phyloP scores from a whole-genome alignment of 2,329 filamentous ascomycete genomes.

The Hymenoscyphus linearis region DNA sequence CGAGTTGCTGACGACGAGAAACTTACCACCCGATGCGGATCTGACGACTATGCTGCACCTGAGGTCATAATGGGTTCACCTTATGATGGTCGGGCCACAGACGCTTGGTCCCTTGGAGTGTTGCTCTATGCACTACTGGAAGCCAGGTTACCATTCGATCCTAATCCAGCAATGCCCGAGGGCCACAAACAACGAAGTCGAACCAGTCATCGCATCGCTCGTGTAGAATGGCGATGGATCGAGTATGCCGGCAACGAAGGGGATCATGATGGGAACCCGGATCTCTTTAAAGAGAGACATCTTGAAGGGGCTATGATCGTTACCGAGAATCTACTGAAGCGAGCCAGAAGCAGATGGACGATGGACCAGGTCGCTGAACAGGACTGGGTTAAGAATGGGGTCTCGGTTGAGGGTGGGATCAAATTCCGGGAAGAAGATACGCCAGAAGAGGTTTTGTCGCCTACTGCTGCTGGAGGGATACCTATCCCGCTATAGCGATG shows the following conservation, averaged over 20 bases:
- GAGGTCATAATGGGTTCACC: constrained; percentile 93
- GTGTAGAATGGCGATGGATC: constrained; percentile 94
- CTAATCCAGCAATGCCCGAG: constrained; percentile 73
- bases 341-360: constrained; percentile 72
- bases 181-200: constrained; percentile 70
- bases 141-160: constrained; percentile 88
- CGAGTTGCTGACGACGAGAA: constrained; percentile 81
- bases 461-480: constrained; percentile 3
- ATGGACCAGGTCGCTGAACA: constrained; percentile 67
- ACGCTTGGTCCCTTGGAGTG: constrained; percentile 94
- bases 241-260: constrained; percentile 78
- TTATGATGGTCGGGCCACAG: constrained; percentile 86
- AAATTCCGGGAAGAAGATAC: constrained; percentile 50
- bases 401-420: constrained; percentile 60
- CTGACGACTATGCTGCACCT: constrained; percentile 93
- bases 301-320: constrained; percentile 73
- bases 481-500: constrained; percentile 15
- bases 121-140: constrained; percentile 91
- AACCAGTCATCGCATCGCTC: constrained; percentile 88
- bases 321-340: constrained; percentile 78
- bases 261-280: constrained; percentile 68
- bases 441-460: constrained; percentile 21
- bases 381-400: constrained; percentile 72
- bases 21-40: constrained; percentile 89
- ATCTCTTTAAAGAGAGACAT: constrained; percentile 56